Evolutionary conservation across 495 filamentous ascomycete genomes (phyloP), one percentile per base, ranked within the genome.

Genomic region (Cenococcum geophilum): DNA sequence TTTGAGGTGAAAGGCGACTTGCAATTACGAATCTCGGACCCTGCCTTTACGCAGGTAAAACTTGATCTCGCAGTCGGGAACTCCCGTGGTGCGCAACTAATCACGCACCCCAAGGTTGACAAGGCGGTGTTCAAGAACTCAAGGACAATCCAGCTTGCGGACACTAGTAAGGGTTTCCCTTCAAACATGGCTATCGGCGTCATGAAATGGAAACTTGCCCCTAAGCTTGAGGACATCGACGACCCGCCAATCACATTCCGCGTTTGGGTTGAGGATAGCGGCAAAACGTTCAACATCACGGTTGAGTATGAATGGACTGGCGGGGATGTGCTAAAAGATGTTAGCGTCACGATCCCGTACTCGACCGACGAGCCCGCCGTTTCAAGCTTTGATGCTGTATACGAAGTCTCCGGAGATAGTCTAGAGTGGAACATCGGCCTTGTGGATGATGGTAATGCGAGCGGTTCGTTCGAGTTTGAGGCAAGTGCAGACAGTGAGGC

Each of bases 101-200:
- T 87, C 53, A 92, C 92, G 14, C 92, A 97, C 69, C 92, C 92
- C 45, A 96, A 97, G 73, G 92, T 97, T 45, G 92, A 97, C 76
- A 91, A 87, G 70, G 78, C 80, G 37, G 77, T 86, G 12, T 97
- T 96, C 77, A 89, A 83, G 66, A 86, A 77, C 69, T 81, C 81
- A 60, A 91, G 86, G 61, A 77, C 76, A 20, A 91, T 97, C 59
- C 92, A 97, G 72, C 81, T 96, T 64, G 87, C 88, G 71, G 92
- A 96, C 66, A 78, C 79, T 11, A 76, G 86, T 9, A 91, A 88
- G 71, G 88, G 89, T 20, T 97, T 97, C 80, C 92, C 92, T 0
- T 83, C 88, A 14, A 96, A 96, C 75, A 91, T 93, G 62, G 79
- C 89, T 20, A 89, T 96, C 59, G 91, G 87, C 36, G 89, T 96